Percentiles rank a stretch among this genome's conserved stretches.
These are phyloP conservation scores for Spizellomyces sp. DNA, from an alignment of 192 early-diverging fungal genomes.

Conservation along the genomic window DNA sequence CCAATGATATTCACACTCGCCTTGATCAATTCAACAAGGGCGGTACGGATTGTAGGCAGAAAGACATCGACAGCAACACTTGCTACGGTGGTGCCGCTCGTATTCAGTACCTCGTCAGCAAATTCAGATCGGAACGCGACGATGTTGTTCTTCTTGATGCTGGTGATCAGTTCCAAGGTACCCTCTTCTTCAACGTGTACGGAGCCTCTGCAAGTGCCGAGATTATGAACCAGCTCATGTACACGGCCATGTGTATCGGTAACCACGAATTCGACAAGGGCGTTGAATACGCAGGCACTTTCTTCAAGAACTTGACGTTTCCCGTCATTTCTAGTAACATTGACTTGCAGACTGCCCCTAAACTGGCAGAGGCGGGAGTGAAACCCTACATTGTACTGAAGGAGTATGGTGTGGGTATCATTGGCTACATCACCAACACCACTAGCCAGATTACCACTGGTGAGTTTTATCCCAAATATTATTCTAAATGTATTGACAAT, in stretches of 20 bases:
- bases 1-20: constrained; percentile 33
- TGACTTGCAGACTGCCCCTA: constrained; percentile 41
- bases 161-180: constrained; percentile 71
- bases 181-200: constrained; percentile 69
- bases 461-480: background rate
- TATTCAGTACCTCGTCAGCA: constrained; percentile 60
- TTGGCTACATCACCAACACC: constrained; percentile 62
- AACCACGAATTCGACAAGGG: constrained; percentile 80
- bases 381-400: constrained; percentile 71
- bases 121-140: constrained; percentile 50
- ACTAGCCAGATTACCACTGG: constrained; percentile 55
- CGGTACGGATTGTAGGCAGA: constrained; percentile 48
- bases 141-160: constrained; percentile 69
- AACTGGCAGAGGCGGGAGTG: constrained; percentile 41
- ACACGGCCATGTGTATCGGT: constrained; percentile 56
- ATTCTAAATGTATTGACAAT: too few species aligned
- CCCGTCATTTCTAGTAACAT: constrained; percentile 71
- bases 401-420: constrained; percentile 67
- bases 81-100: constrained; percentile 68
- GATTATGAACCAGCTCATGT: constrained; percentile 67
- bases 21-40: constrained; percentile 53
- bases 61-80: constrained; percentile 36
- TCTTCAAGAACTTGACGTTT: constrained; percentile 59
- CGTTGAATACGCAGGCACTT: constrained; percentile 50
- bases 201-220: constrained; percentile 57